Conservation (phyloP, 306 rosid genomes). For the Heteromeles arbutifolia region DNA sequence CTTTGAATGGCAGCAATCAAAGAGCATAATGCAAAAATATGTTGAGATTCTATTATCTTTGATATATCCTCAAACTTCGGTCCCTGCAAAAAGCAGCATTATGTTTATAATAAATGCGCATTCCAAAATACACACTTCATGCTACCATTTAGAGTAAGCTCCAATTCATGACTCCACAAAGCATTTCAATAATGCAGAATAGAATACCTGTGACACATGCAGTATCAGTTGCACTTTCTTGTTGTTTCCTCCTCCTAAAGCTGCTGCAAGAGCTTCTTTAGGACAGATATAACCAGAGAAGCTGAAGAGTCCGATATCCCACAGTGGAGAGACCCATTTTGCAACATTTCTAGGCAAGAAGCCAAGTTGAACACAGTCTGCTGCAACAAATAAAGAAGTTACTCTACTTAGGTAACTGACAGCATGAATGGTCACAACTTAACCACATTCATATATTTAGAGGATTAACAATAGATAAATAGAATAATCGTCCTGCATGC, state of each 20-base stretch:
- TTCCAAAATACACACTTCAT: slow-evolving; percentile 4
- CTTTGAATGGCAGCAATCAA: slow-evolving; percentile 61
- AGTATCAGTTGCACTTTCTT: slow-evolving; percentile 40
- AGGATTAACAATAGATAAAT: not conserved
- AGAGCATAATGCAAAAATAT: slow-evolving; percentile 46
- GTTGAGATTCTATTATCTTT: slow-evolving; percentile 46
- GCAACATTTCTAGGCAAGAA: slow-evolving; percentile 67
- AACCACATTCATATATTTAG: not conserved
- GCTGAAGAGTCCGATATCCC: slow-evolving; percentile 68
- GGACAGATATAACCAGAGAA: slow-evolving; percentile 65
- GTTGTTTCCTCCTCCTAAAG: slow-evolving; percentile 56
- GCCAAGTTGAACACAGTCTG: slow-evolving; percentile 66
- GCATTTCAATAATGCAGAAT: slow-evolving; percentile 10
- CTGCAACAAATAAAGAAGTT: slow-evolving; percentile 8
- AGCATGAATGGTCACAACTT: not conserved
- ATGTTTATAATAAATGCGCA: slow-evolving; percentile 12
- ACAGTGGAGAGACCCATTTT: slow-evolving; percentile 78
- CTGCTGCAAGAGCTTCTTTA: slow-evolving; percentile 61
- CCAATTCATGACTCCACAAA: slow-evolving; percentile 1
- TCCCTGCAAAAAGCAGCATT: slow-evolving; percentile 46
- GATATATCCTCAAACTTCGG: slow-evolving; percentile 45
- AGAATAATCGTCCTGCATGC: not conserved
- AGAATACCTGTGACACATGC: slow-evolving; percentile 49
- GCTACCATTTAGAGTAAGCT: not conserved
- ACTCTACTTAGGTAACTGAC: slow-evolving; percentile 12